Evolutionary conservation across 1,284 basidiomycete species (phyloP).

Genomic region (Moesziomyces parantarcticus): DNA sequence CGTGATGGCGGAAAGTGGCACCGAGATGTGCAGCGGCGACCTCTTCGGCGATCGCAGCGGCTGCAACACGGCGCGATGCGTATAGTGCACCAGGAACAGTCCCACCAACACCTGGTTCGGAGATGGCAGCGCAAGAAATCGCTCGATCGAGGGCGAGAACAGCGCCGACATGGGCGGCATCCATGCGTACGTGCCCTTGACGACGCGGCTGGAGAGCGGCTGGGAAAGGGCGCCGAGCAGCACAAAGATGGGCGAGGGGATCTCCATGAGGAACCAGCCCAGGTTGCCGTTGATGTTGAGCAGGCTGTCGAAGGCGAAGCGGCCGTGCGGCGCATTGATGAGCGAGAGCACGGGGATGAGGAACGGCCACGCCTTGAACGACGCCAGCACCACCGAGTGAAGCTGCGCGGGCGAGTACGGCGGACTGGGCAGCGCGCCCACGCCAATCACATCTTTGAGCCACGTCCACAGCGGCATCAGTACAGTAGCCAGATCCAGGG

Average conservation of each 20-base stretch:
- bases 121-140: slow-evolving; percentile 66
- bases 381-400: slow-evolving; percentile 56
- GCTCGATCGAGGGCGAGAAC: slow-evolving; percentile 58
- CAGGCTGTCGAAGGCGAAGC: slow-evolving; percentile 71
- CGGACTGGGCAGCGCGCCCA: slow-evolving; percentile 33
- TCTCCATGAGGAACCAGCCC: slow-evolving; percentile 87
- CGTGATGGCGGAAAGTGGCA: slow-evolving; percentile 73
- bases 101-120: slow-evolving; percentile 74
- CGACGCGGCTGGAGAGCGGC: slow-evolving; percentile 69
- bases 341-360: slow-evolving; percentile 70
- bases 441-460: slow-evolving; percentile 40
- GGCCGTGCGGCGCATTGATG: slow-evolving; percentile 79
- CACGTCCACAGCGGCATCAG: slow-evolving; percentile 33
- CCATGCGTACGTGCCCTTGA: slow-evolving; percentile 18
- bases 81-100: slow-evolving; percentile 81
- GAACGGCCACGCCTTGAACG: slow-evolving; percentile 69
- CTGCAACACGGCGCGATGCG: slow-evolving; percentile 82
- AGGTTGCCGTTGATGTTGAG: slow-evolving; percentile 67
- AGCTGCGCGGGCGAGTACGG: slow-evolving; percentile 50
- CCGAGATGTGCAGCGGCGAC: slow-evolving; percentile 78
- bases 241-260: slow-evolving; percentile 78
- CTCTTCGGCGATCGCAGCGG: slow-evolving; percentile 84
- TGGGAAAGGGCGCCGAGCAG: slow-evolving; percentile 55
- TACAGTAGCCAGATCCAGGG: not conserved
- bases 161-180: slow-evolving; percentile 26